Percentiles rank a stretch among this genome's conserved stretches.
These are phyloP conservation scores for Tetrahymena borealis DNA, from an alignment of 73 alveolate species.

Conservation along the genomic window DNA sequence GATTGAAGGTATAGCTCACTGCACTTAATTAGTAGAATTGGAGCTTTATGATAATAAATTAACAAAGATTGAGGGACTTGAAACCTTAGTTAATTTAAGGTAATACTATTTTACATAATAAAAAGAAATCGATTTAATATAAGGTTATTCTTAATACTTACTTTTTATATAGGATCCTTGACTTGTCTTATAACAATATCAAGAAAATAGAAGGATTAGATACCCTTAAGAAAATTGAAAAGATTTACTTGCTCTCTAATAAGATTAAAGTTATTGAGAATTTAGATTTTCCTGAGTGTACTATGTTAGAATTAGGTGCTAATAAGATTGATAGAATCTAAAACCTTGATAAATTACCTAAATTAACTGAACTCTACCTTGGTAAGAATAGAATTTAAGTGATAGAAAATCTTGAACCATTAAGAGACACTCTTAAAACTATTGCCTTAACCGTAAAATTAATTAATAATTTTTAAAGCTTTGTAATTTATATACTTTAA, in stretches of 20 bases:
- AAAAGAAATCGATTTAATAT: constrained; percentile 43
- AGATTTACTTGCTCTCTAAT: constrained; percentile 80
- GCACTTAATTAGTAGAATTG: constrained; percentile 67
- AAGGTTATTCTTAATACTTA: no score
- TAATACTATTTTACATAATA: constrained; percentile 25
- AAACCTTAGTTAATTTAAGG: constrained; percentile 16
- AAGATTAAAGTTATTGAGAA: constrained; percentile 78
- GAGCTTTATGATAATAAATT: constrained; percentile 94
- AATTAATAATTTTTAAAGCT: background rate
- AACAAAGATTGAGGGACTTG: constrained; percentile 75
- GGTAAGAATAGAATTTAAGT: constrained; percentile 82
- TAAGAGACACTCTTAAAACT: constrained; percentile 24
- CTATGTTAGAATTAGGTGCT: constrained; percentile 90
- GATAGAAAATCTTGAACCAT: constrained; percentile 56
- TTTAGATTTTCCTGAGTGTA: constrained; percentile 66
- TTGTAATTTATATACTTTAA: background rate
- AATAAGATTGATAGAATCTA: constrained; percentile 78
- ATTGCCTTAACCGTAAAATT: background rate
- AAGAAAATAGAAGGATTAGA: constrained; percentile 69
- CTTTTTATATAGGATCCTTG: constrained; percentile 66
- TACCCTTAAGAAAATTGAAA: constrained; percentile 61
- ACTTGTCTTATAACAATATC: constrained; percentile 84
- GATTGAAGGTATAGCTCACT: constrained; percentile 81
- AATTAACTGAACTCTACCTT: constrained; percentile 69
- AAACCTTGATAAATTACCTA: constrained; percentile 72